phyloP scores from a whole-genome alignment of 2,329 filamentous ascomycete genomes.

The Diaporthe citri region DNA sequence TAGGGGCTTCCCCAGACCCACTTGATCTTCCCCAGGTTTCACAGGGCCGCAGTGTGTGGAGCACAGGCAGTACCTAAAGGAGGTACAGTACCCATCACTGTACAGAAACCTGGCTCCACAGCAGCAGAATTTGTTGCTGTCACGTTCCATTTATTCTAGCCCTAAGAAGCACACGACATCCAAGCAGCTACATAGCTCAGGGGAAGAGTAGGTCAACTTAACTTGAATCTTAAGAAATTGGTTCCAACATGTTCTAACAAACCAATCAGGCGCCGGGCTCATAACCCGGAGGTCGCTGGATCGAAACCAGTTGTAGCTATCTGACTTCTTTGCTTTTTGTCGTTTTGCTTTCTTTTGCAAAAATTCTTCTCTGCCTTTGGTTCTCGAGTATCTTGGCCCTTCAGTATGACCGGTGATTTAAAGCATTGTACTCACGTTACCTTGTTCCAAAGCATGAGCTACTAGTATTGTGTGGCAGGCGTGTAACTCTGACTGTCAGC shows the following conservation, averaged over 20 bases:
- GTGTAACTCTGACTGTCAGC: no score
- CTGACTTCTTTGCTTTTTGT: constrained; percentile 8
- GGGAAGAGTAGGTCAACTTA: constrained; percentile 38
- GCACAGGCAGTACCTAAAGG: no score
- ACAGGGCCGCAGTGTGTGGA: constrained; percentile 24
- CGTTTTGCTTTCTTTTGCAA: not conserved
- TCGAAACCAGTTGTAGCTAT: constrained; percentile 41
- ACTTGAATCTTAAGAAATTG: not conserved
- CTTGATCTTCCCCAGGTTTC: constrained; percentile 2
- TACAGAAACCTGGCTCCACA: constrained; percentile 1
- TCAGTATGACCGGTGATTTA: not conserved
- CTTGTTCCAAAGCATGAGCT: no score
- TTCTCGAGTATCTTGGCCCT: not conserved
- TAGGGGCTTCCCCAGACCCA: constrained; percentile 11
- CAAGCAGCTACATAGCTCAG: constrained; percentile 39
- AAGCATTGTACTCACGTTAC: no score
- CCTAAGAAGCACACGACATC: not conserved
- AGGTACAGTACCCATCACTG: not conserved
- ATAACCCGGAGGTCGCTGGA: constrained; percentile 42
- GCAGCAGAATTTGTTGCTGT: constrained; percentile 2
- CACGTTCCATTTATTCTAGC: not conserved
- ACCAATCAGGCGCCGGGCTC: constrained; percentile 38
- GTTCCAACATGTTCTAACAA: constrained; percentile 5
- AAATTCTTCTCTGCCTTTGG: not conserved
- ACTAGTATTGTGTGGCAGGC: not conserved